Evolutionary conservation across 1,284 basidiomycete species (phyloP).

Genomic region (Tylopilus orsonianus): DNA sequence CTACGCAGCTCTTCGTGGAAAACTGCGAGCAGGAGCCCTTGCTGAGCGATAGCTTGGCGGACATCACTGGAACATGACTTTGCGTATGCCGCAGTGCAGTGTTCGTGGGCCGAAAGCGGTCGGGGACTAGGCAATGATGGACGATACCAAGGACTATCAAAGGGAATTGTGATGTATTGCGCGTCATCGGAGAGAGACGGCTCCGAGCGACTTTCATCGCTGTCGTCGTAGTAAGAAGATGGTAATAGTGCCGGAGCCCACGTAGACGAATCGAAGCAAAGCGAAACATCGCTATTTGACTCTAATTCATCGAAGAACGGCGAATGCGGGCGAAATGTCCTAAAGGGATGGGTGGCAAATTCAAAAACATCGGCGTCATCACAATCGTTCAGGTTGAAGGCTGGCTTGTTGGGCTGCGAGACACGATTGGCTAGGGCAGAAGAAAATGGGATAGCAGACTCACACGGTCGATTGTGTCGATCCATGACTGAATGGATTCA

Average conservation of each 20-base stretch:
- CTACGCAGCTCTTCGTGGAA: slow-evolving; percentile 32
- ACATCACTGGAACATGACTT: slow-evolving; percentile 33
- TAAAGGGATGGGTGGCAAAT: slow-evolving; percentile 24
- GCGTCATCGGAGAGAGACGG: slow-evolving; percentile 23
- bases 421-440: slow-evolving; percentile 2
- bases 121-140: slow-evolving; percentile 19
- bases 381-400: slow-evolving; percentile 5
- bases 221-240: slow-evolving; percentile 18
- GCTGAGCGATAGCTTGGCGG: slow-evolving; percentile 33
- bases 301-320: slow-evolving; percentile 25
- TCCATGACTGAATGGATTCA: slow-evolving; percentile 28
- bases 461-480: slow-evolving; percentile 26
- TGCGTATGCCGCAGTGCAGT: slow-evolving; percentile 19
- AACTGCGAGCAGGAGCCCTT: slow-evolving; percentile 31
- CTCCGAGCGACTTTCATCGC: slow-evolving; percentile 21
- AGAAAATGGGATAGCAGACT: slow-evolving; percentile 2
- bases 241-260: slow-evolving; percentile 24
- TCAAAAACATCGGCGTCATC: slow-evolving; percentile 6
- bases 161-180: slow-evolving; percentile 33
- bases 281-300: slow-evolving; percentile 17
- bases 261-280: slow-evolving; percentile 14
- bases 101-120: slow-evolving; percentile 23
- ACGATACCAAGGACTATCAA: slow-evolving; percentile 35
- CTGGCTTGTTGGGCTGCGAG: slow-evolving; percentile 16
- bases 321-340: slow-evolving; percentile 13